Base-by-base conservation (phyloP, 2,329 filamentous ascomycete species). In the Pseudogymnoascus verrucosus region DNA sequence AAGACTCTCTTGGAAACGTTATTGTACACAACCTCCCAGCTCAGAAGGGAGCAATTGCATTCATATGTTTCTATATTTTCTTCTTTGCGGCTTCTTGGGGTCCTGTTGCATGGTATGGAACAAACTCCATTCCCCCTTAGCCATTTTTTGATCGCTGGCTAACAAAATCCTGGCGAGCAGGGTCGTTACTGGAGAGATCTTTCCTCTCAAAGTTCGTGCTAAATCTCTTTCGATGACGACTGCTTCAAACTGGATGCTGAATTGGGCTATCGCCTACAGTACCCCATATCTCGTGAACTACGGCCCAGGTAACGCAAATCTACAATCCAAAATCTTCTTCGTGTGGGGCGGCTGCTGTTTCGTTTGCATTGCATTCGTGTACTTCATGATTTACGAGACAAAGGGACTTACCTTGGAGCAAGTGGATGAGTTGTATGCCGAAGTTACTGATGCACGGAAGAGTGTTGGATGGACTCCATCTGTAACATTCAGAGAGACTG, bases 21-120 rank as follows among this genome's bases (percentile, higher is more conserved):
- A 75, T 78, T 51, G 81, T 84, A 26, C 79, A 78, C 69, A 84
- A 79, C 66, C 62, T 81, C 4, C 74, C 73, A 0, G 83, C 80
- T 0, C 82, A 85, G 66, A 84, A 83, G 69, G 80, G 80, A 0
- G 78, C 89, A 40, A 84, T 89, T 67, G 82, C 83, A 5, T 89
- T 89, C 67, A 83, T 86, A 66, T 82, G 80, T 70, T 78, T 90
- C 71, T 90, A 89, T 75, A 89, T 92, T 63, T 90, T 90, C 78
- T 91, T 91, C 80, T 92, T 91, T 72, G 89, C 89, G 12, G 83
- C 86, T 3, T 89, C 88, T 0, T 92, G 89, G 89, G 89, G 89
- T 2, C 89, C 89, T 0, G 87, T 89, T 21, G 83, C 82, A 1
- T 92, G 89, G 89, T 60, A 51, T 7, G 44, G 5, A 51, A 51